A percentile compares a stretch with the other conserved stretches of the same genome.
These are phyloP conservation scores for Penicillium bovifimosum DNA, from an alignment of 495 filamentous ascomycete genomes.

Conservation along the genomic window DNA sequence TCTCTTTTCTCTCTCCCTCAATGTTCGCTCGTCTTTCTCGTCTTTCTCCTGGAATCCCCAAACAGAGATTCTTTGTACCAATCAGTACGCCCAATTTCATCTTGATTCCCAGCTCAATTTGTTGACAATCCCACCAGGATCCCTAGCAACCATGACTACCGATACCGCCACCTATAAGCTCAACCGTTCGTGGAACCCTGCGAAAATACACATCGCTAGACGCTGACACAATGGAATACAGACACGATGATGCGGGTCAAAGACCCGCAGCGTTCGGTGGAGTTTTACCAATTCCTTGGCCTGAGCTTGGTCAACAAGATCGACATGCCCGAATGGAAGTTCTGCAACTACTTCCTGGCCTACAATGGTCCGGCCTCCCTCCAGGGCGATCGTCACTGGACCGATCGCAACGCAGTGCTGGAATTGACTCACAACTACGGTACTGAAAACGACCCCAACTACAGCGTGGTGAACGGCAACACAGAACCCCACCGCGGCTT, in stretches of 20 bases:
- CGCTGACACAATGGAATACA: slow-evolving; percentile 18
- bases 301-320: slow-evolving; percentile 77
- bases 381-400: slow-evolving; percentile 70
- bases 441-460: slow-evolving; percentile 79
- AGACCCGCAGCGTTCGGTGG: slow-evolving; percentile 83
- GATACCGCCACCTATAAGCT: slow-evolving; percentile 80
- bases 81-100: not conserved
- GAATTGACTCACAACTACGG: slow-evolving; percentile 98
- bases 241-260: slow-evolving; percentile 83
- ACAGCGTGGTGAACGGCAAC: slow-evolving; percentile 84
- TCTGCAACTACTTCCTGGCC: slow-evolving; percentile 61
- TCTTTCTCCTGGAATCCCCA: not conserved
- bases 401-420: slow-evolving; percentile 81
- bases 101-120: not conserved
- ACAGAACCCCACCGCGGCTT: slow-evolving; percentile 80
- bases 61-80: slow-evolving; percentile 4
- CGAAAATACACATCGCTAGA: slow-evolving; percentile 4
- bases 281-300: slow-evolving; percentile 93
- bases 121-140: slow-evolving; percentile 24
- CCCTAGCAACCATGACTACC: slow-evolving; percentile 64
- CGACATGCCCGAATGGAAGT: slow-evolving; percentile 71
- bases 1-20: not conserved
- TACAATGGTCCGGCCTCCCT: slow-evolving; percentile 66
- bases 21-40: slow-evolving; percentile 6
- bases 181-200: slow-evolving; percentile 58